Conservation (phyloP, 1,284 basidiomycete species). For the Heterobasidion parviporum region DNA sequence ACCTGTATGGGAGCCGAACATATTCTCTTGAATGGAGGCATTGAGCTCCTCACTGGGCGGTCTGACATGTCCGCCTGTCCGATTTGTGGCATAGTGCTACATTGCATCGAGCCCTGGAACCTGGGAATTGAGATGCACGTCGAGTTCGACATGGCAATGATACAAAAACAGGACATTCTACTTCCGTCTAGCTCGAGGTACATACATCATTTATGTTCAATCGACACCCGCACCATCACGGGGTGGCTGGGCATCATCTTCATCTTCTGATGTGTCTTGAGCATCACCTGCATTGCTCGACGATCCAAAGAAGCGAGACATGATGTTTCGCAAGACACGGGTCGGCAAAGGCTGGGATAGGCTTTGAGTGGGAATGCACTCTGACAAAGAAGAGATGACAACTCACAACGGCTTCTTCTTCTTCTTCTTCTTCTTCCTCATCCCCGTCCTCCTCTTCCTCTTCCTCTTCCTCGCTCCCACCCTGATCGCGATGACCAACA, state of each 20-base stretch:
- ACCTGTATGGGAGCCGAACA: too few relatives aligned
- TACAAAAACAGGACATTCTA: too few relatives aligned
- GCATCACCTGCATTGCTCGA: constrained; percentile 17
- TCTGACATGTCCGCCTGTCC: too few relatives aligned
- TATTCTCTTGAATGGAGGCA: too few relatives aligned
- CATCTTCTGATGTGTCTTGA: constrained; percentile 27
- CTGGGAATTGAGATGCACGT: too few relatives aligned
- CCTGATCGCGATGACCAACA: constrained; percentile 12
- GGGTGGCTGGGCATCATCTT: constrained; percentile 10
- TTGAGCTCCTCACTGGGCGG: too few relatives aligned
- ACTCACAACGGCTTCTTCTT: neutral
- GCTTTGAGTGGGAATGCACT: neutral
- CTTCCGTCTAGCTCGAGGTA: too few relatives aligned
- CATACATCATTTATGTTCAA: neutral
- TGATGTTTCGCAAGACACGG: constrained; percentile 51
- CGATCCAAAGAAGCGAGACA: constrained; percentile 57
- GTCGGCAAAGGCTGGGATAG: constrained; percentile 46
- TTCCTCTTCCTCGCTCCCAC: constrained; percentile 19
- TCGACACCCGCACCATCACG: neutral
- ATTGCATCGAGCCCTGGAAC: too few relatives aligned
- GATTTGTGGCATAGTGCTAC: too few relatives aligned
- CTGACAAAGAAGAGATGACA: neutral
- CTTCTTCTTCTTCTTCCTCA: neutral
- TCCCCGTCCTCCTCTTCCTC: constrained; percentile 30
- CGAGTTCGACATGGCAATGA: too few relatives aligned